phyloP scores from a whole-genome alignment of 2,329 filamentous ascomycete species.

The Botryosphaeria dothidea region DNA sequence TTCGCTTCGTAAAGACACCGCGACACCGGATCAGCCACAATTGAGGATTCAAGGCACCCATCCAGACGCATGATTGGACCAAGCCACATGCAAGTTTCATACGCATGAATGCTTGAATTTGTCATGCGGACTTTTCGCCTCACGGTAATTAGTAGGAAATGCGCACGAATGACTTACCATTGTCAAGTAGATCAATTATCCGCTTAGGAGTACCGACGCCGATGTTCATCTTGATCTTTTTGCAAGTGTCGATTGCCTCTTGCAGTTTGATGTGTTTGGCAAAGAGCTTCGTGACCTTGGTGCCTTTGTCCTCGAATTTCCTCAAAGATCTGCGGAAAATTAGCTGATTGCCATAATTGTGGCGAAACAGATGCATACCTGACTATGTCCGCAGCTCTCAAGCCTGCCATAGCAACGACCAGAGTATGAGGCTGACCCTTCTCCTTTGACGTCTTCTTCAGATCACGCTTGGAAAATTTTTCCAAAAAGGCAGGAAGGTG shows the following conservation, averaged over 20 bases:
- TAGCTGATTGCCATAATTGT: slow-evolving; percentile 18
- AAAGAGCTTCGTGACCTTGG: slow-evolving; percentile 85
- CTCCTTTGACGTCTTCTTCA: slow-evolving; percentile 65
- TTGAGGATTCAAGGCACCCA: not conserved
- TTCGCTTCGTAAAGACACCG: not conserved
- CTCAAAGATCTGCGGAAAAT: slow-evolving; percentile 58
- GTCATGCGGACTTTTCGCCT: too few species aligned
- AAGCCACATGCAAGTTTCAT: too few species aligned
- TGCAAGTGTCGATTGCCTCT: slow-evolving; percentile 77
- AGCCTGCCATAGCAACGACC: slow-evolving; percentile 79
- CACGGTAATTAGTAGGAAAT: too few species aligned
- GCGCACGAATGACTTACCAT: slow-evolving; percentile 56
- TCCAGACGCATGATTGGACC: too few species aligned
- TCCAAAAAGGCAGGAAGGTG: slow-evolving; percentile 81
- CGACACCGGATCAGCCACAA: not conserved
- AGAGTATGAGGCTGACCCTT: slow-evolving; percentile 73
- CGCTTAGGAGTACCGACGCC: slow-evolving; percentile 88
- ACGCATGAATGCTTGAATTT: too few species aligned
- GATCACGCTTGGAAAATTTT: slow-evolving; percentile 57
- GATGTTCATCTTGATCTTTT: slow-evolving; percentile 71
- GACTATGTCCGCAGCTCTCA: slow-evolving; percentile 82
- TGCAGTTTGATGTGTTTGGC: slow-evolving; percentile 97
- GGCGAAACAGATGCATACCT: slow-evolving; percentile 51
- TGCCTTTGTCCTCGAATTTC: slow-evolving; percentile 76
- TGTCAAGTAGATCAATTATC: slow-evolving; percentile 77